Conservation (phyloP, 2,329 filamentous ascomycete species). For the Pseudopithomyces chartarum region DNA sequence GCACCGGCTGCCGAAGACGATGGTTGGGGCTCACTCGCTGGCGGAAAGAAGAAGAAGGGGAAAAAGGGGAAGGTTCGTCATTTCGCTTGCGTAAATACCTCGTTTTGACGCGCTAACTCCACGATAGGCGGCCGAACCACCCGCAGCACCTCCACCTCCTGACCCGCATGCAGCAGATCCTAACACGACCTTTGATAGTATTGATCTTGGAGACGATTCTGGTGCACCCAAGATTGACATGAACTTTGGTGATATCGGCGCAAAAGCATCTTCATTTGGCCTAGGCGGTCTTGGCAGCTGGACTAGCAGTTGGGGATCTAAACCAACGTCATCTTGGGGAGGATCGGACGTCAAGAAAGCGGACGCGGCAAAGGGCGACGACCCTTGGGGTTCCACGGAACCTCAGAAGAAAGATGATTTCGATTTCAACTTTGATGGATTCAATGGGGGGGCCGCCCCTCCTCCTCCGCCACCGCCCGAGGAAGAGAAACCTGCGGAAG, state of each 20-base stretch:
- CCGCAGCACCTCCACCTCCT: slow-evolving; percentile 30
- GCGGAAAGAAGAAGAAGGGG: slow-evolving; percentile 42
- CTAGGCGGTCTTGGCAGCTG: slow-evolving; percentile 32
- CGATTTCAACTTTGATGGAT: slow-evolving; percentile 44
- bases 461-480: slow-evolving; percentile 13
- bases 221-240: slow-evolving; percentile 54
- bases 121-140: slow-evolving; percentile 33
- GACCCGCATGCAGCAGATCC: slow-evolving; percentile 38
- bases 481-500: slow-evolving; percentile 32
- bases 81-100: slow-evolving; percentile 38
- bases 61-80: slow-evolving; percentile 48
- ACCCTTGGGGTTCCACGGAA: slow-evolving; percentile 37
- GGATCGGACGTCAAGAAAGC: slow-evolving; percentile 38
- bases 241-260: slow-evolving; percentile 45
- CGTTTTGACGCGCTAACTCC: slow-evolving; percentile 35
- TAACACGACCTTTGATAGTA: slow-evolving; percentile 53
- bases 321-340: slow-evolving; percentile 28
- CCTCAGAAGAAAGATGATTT: slow-evolving; percentile 47
- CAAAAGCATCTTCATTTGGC: slow-evolving; percentile 31
- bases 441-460: slow-evolving; percentile 21
- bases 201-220: slow-evolving; percentile 49
- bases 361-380: slow-evolving; percentile 30
- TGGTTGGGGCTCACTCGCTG: slow-evolving; percentile 36
- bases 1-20: slow-evolving; percentile 30
- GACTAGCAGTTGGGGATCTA: slow-evolving; percentile 33